Percentiles rank a stretch among this genome's conserved stretches.
phyloP scores from a whole-genome alignment of 306 rosid species.

The Datisca glomerata region DNA sequence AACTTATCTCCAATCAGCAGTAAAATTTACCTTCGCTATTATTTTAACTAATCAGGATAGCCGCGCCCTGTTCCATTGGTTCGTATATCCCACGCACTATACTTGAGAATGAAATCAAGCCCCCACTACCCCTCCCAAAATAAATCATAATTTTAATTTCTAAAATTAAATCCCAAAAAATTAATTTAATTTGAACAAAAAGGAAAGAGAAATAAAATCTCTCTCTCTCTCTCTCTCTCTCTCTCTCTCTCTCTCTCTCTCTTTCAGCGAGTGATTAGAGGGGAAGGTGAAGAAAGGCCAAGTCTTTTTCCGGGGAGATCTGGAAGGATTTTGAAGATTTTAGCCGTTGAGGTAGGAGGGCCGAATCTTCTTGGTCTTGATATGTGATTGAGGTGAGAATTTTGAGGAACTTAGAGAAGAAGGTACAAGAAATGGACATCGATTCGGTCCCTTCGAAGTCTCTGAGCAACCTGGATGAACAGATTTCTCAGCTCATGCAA shows the following conservation, averaged over 20 bases:
- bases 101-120: no score
- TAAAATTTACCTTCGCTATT: no score
- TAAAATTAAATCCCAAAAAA: no score
- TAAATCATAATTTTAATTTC: no score
- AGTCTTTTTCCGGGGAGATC: not conserved
- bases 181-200: no score
- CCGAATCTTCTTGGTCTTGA: slow-evolving; percentile 24
- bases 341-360: not conserved
- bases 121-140: no score
- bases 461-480: slow-evolving; percentile 76
- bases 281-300: not conserved
- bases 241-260: not conserved
- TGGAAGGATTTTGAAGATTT: not conserved
- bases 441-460: slow-evolving; percentile 80
- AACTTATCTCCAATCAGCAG: no score
- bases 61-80: no score
- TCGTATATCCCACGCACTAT: no score
- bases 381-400: slow-evolving; percentile 13
- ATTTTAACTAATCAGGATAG: no score
- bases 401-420: not conserved
- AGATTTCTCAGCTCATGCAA: slow-evolving; percentile 98
- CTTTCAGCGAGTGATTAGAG: not conserved
- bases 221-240: not conserved
- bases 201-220: no score
- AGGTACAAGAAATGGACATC: slow-evolving; percentile 24